A percentile compares a stretch with the other conserved stretches of the same genome.
Evolutionary conservation across 2,329 filamentous ascomycete genomes (phyloP).

Genomic region (Hymenoscyphus fraxineus): DNA sequence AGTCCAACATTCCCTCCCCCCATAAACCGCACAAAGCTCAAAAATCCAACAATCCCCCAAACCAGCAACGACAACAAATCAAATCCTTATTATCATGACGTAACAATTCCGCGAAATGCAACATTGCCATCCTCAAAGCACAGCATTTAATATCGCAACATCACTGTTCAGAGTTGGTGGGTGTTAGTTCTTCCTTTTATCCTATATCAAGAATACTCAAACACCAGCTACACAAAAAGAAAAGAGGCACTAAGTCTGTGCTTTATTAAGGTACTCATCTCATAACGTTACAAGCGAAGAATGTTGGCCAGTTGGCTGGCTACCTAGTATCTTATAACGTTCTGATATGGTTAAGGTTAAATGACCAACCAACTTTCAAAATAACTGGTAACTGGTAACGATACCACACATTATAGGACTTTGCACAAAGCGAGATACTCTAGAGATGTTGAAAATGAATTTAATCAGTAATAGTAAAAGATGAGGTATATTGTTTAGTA

Average conservation of each 20-base stretch:
- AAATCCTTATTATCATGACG: neutral
- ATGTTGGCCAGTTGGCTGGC: neutral
- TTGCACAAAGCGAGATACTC: no score
- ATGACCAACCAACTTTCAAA: neutral
- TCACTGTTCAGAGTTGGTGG: neutral
- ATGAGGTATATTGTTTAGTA: no score
- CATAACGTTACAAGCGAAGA: neutral
- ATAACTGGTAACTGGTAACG: no score
- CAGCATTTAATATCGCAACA: neutral
- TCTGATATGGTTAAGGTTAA: neutral
- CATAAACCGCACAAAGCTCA: no score
- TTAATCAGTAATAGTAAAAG: no score
- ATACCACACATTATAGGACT: no score
- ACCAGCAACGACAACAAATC: neutral
- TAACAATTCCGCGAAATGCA: neutral
- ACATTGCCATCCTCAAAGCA: neutral
- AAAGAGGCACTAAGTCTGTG: no score
- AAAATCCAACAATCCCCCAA: neutral
- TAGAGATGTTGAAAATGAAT: no score
- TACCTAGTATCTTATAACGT: no score
- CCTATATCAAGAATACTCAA: no score
- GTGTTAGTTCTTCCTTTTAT: no score
- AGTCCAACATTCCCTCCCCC: neutral
- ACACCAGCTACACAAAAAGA: neutral
- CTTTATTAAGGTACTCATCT: no score